phyloP scores from a whole-genome alignment of 352 stramenopile genomes.

The Plasmopara halstedii region DNA sequence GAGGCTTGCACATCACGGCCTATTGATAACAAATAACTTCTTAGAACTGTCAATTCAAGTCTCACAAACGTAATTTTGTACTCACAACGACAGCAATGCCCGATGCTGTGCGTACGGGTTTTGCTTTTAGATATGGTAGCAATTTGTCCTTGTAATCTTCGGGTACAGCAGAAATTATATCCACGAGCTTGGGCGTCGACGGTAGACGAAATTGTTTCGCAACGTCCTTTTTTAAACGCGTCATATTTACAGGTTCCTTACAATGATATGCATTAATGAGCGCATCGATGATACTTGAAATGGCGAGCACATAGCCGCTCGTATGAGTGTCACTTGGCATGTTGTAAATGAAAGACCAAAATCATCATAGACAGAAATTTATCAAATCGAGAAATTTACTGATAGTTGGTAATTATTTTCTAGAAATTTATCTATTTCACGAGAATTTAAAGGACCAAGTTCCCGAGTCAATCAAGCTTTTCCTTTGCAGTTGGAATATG shows the following conservation, averaged over 20 bases:
- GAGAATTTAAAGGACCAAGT: too few species aligned
- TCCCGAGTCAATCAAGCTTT: conserved; percentile 80
- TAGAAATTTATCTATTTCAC: too few species aligned
- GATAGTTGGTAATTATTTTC: too few species aligned
- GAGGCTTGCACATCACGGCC: conserved; percentile 96
- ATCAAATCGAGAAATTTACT: too few species aligned
- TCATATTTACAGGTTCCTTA: conserved; percentile 91
- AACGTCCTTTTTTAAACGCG: conserved; percentile 87
- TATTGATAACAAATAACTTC: conserved; percentile 3
- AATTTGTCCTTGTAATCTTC: conserved; percentile 89
- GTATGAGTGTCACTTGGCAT: conserved; percentile 7
- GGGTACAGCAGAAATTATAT: conserved; percentile 94
- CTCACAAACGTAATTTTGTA: not conserved
- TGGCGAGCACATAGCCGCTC: conserved; percentile 66
- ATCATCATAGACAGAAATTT: too few species aligned
- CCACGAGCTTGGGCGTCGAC: conserved; percentile 91
- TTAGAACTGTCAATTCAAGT: not conserved
- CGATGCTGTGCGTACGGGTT: conserved; percentile 92
- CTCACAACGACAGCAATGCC: conserved; percentile 92
- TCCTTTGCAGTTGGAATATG: conserved; percentile 80
- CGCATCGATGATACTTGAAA: conserved; percentile 88
- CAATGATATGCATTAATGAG: conserved; percentile 88
- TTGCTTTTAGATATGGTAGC: conserved; percentile 90
- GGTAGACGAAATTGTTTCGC: conserved; percentile 87
- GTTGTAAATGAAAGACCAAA: not conserved